Evolutionary conservation across 2,329 filamentous ascomycete genomes (phyloP), one percentile per base, ranked within the genome.

Genomic region (Colletotrichum sp.): DNA sequence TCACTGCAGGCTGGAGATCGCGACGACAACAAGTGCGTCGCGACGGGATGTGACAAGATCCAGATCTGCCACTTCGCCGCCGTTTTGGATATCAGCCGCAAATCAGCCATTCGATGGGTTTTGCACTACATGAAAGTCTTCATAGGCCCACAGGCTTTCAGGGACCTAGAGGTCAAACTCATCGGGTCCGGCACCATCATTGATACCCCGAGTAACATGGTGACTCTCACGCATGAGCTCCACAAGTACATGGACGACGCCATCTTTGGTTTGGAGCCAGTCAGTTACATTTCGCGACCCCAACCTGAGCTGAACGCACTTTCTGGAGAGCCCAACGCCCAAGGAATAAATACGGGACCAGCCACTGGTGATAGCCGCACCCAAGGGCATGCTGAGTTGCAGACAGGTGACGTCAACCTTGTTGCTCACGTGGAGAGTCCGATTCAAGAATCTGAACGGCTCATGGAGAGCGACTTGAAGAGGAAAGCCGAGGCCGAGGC

Each of bases 391-490:
- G 39, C 5, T 10, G 39, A 44, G 39, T 44, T 44, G 36, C 36
- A 44, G 36, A 44, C 36, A 44, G 36, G 16, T 6, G 39, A n/a
- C 39, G 8, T 10, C 5, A 44, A 44, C 5, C 8, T 44, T 44
- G 39, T 1, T n/a, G 39, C 39, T 1, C 10, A 9, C 1, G 3
- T 12, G 18, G 8, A 44, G 18, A 44, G 39, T n/a, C 9, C 18
- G 5, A 6, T 0, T 10, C 39, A 5, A 12, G 5, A 1, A 5
- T 44, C 18, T n/a, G 5, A 1, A 10, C 8, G 39, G 5, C 0
- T 12, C 39, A 10, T 44, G 8, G 18, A n/a, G 39, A 12, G 8
- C 8, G 3, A 49, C 39, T 12, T 49, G 18, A 7, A 49, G 5
- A n/a, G 39, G 6, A 49, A 49, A 3, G 9, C 39, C 10, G 18